Conservation (phyloP, 257 asterid species). For the Scutellaria barbata region DNA sequence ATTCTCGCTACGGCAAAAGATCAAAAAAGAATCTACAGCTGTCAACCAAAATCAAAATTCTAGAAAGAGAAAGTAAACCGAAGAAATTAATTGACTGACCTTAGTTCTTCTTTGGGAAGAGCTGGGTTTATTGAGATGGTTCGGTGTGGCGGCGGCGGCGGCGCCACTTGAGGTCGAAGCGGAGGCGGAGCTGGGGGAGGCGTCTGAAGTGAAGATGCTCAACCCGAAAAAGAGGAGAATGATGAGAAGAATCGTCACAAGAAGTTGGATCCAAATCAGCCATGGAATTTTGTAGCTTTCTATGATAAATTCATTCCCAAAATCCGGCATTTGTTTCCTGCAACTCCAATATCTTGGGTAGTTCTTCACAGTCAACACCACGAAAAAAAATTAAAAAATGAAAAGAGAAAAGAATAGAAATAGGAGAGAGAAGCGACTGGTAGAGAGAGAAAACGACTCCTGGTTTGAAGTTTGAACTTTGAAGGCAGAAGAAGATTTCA, state of each 20-base stretch:
- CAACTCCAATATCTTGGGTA: slow-evolving; percentile 1
- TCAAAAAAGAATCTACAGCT: not conserved
- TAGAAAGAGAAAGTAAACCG: not conserved
- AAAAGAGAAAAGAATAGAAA: not conserved
- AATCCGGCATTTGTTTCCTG: slow-evolving; percentile 52
- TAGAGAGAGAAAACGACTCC: slow-evolving; percentile 5
- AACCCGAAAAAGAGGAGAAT: slow-evolving; percentile 61
- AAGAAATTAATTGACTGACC: slow-evolving; percentile 35
- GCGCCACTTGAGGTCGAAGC: slow-evolving; percentile 38
- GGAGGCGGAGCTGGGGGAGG: slow-evolving; percentile 40
- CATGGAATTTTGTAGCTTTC: slow-evolving; percentile 69
- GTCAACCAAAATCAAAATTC: not conserved
- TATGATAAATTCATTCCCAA: slow-evolving; percentile 65
- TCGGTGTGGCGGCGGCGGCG: slow-evolving; percentile 36
- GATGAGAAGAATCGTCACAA: slow-evolving; percentile 67
- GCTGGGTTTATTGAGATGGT: slow-evolving; percentile 37
- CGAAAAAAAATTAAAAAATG: not conserved
- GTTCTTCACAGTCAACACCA: slow-evolving; percentile 3
- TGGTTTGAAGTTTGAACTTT: not conserved
- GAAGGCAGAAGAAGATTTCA: too few species aligned
- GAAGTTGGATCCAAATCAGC: slow-evolving; percentile 80
- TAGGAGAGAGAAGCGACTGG: not conserved
- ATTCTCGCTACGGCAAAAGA: not conserved
- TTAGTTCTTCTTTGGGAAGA: slow-evolving; percentile 45
- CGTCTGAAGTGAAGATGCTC: slow-evolving; percentile 50